These are phyloP conservation scores for Passalora sequoiae DNA, from an alignment of 2,329 filamentous ascomycete genomes.

Conservation along the genomic window DNA sequence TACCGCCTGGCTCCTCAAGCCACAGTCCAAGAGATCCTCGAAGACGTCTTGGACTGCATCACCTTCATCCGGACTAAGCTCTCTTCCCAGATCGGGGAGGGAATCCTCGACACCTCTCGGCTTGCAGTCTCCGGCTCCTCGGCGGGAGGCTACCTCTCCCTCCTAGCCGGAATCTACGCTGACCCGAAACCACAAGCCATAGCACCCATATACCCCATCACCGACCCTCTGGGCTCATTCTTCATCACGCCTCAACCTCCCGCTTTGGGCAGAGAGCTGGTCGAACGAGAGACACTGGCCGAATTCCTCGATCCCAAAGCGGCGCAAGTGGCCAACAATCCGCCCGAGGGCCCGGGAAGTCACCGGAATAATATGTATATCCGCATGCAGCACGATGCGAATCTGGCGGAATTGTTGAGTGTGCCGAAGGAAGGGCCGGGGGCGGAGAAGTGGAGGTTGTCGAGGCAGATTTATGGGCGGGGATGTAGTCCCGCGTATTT, in stretches of 20 bases:
- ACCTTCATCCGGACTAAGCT: slow-evolving; percentile 25
- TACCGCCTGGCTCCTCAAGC: slow-evolving; percentile 33
- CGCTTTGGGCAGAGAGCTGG: slow-evolving; percentile 15
- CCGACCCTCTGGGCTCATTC: slow-evolving; percentile 30
- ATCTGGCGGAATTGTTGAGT: slow-evolving; percentile 24
- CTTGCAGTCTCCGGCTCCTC: slow-evolving; percentile 30
- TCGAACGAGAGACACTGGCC: slow-evolving; percentile 15
- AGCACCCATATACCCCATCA: slow-evolving; percentile 32
- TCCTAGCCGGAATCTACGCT: slow-evolving; percentile 29
- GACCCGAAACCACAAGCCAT: slow-evolving; percentile 32
- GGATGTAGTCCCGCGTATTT: slow-evolving; percentile 27
- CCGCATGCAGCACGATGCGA: slow-evolving; percentile 28
- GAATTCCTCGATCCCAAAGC: slow-evolving; percentile 23
- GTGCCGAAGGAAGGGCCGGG: slow-evolving; percentile 17
- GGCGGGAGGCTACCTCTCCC: slow-evolving; percentile 30
- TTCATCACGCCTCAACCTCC: slow-evolving; percentile 29
- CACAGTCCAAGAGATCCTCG: slow-evolving; percentile 28
- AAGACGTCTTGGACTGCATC: slow-evolving; percentile 29
- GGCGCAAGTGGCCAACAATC: slow-evolving; percentile 24
- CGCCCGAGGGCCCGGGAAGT: slow-evolving; percentile 11
- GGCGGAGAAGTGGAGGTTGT: slow-evolving; percentile 25
- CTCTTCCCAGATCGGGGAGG: slow-evolving; percentile 13
- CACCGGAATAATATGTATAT: slow-evolving; percentile 28
- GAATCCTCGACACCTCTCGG: slow-evolving; percentile 18
- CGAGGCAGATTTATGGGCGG: slow-evolving; percentile 23